phyloP scores from a whole-genome alignment of 768 basidiomycete species.

The Pholiota molesta region DNA sequence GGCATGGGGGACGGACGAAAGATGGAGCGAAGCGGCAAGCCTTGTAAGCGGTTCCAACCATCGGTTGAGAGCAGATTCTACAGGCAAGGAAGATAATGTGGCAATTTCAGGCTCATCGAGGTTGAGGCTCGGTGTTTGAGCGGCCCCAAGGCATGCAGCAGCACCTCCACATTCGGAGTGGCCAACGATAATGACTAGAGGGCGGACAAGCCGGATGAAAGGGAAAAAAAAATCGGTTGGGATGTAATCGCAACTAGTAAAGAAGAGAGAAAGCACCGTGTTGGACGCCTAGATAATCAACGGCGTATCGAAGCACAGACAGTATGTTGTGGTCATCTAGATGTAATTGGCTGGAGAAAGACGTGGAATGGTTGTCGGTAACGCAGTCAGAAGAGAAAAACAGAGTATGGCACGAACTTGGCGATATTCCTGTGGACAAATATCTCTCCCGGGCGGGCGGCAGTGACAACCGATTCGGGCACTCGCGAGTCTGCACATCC shows the following conservation, averaged over 20 bases:
- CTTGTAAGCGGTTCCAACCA: conserved; percentile 75
- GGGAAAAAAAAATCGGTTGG: conserved; percentile 31
- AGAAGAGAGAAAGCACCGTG: conserved; percentile 62
- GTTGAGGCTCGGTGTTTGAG: conserved; percentile 34
- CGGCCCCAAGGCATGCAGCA: conserved; percentile 53
- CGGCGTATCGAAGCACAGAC: conserved; percentile 75
- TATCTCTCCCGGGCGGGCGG: conserved; percentile 73
- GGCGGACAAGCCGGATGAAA: conserved; percentile 18
- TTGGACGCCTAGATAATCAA: conserved; percentile 69
- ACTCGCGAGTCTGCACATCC: conserved; percentile 87
- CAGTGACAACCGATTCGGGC: conserved; percentile 75
- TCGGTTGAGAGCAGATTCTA: conserved; percentile 55
- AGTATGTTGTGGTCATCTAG: conserved; percentile 70
- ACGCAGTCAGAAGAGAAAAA: not conserved
- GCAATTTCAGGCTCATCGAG: conserved; percentile 30
- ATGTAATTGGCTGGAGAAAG: conserved; percentile 64
- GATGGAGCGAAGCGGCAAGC: conserved; percentile 49
- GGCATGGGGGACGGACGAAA: conserved; percentile 36
- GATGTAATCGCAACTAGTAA: conserved; percentile 24
- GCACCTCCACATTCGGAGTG: conserved; percentile 86
- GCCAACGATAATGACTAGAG: conserved; percentile 76
- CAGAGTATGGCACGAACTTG: conserved; percentile 50
- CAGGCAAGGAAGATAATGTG: conserved; percentile 35
- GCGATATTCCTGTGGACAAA: conserved; percentile 90
- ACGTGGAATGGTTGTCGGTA: conserved; percentile 3